phyloP scores from a whole-genome alignment of 345 rosid genomes.

The Eucalyptus cladocalyx region DNA sequence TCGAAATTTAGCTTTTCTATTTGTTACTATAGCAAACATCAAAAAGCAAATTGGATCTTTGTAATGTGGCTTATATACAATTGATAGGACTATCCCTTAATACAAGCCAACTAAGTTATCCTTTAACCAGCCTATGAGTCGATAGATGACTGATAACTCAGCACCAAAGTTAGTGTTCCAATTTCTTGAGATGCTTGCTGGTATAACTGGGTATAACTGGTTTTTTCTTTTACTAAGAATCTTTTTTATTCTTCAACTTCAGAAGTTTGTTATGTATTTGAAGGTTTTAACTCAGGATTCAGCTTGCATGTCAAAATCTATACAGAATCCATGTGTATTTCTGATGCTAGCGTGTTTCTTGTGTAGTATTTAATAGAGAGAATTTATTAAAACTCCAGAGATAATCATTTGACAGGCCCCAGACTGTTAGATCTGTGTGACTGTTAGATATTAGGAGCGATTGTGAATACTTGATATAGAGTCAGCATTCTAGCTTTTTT shows the following conservation, averaged over 20 bases:
- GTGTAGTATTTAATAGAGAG: not conserved
- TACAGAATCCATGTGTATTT: not conserved
- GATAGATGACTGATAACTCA: not conserved
- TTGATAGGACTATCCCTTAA: not conserved
- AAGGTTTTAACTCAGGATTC: not conserved
- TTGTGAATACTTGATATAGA: not conserved
- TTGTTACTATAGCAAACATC: not conserved
- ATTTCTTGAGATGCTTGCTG: not conserved
- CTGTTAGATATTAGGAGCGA: too few relatives aligned
- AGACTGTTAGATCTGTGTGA: not conserved
- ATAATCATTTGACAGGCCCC: not conserved
- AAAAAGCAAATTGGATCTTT: not conserved
- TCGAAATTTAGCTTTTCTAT: not conserved
- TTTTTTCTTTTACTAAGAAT: not conserved
- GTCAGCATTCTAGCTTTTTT: not conserved
- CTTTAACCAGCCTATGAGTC: not conserved
- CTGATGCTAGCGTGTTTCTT: not conserved
- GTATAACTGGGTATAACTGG: not conserved
- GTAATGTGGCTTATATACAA: not conserved
- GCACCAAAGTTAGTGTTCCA: not conserved
- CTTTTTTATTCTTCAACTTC: not conserved
- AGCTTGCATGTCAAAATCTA: not conserved
- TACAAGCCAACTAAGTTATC: not conserved
- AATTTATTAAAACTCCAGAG: not conserved
- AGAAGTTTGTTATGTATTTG: not conserved